phyloP scores from a whole-genome alignment of 768 basidiomycete species.

The Mycena venus region DNA sequence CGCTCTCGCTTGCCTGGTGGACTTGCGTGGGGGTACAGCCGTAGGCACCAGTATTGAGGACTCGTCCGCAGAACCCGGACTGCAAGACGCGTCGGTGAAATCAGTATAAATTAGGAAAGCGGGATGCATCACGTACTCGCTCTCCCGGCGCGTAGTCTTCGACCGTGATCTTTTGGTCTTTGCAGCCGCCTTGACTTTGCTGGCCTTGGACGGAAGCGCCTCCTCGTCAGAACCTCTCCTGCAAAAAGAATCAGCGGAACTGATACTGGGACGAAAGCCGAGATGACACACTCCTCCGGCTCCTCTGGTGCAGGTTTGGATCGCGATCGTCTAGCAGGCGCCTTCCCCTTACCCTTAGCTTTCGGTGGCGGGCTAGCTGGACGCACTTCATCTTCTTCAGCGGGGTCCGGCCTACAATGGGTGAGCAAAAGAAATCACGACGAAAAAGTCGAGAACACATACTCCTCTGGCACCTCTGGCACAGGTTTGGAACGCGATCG shows the following conservation, averaged over 20 bases:
- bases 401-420: no score
- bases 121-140: neutral
- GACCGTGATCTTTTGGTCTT: neutral
- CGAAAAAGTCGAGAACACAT: neutral
- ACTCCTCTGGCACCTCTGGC: slow-evolving; percentile 18
- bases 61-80: neutral
- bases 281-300: neutral
- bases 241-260: neutral
- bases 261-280: neutral
- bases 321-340: neutral
- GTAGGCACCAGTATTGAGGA: neutral
- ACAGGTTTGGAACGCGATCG: neutral
- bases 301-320: neutral
- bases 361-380: neutral
- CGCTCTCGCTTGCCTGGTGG: neutral
- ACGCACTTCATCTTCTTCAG: neutral
- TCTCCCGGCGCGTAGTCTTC: neutral
- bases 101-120: neutral
- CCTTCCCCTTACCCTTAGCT: neutral
- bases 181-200: slow-evolving; percentile 1
- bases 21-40: neutral
- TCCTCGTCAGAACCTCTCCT: neutral
- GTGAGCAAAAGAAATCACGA: neutral
- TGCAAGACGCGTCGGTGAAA: neutral
- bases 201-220: neutral